Conservation (phyloP, 2,329 filamentous ascomycete genomes). For the Didymosphaeria variabile region DNA sequence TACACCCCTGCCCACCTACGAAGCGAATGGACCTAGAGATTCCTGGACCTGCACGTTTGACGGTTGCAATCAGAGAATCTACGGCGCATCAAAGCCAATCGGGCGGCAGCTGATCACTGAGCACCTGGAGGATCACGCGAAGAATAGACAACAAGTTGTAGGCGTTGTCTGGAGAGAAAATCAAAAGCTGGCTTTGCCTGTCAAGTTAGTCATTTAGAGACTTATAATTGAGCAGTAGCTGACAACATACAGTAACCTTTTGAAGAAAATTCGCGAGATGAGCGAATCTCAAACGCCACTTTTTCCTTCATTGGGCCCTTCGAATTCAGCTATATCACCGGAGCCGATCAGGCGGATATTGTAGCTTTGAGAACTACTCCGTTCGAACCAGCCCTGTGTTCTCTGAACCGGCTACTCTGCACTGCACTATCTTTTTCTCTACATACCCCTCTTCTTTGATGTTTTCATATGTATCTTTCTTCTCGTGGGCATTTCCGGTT, state of each 20-base stretch:
- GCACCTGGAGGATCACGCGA: slow-evolving; percentile 70
- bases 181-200: slow-evolving; percentile 49
- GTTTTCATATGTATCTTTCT: neutral
- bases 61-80: slow-evolving; percentile 71
- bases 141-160: slow-evolving; percentile 61
- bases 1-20: slow-evolving; percentile 44
- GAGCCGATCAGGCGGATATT: slow-evolving; percentile 15
- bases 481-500: neutral
- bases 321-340: slow-evolving; percentile 7
- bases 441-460: neutral
- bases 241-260: slow-evolving; percentile 48
- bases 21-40: slow-evolving; percentile 63
- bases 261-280: slow-evolving; percentile 57
- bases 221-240: slow-evolving; percentile 15
- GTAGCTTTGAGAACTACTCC: neutral
- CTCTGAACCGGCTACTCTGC: neutral
- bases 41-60: slow-evolving; percentile 73
- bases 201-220: slow-evolving; percentile 39
- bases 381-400: too few relatives aligned
- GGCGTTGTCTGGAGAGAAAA: slow-evolving; percentile 65
- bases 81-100: slow-evolving; percentile 65
- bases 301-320: slow-evolving; percentile 21
- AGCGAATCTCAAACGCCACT: slow-evolving; percentile 43
- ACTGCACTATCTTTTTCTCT: too few relatives aligned
- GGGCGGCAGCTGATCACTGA: slow-evolving; percentile 66